Evolutionary conservation across 129 eudicot genomes (phyloP), one percentile per base, ranked within the genome.

Genomic region (Flaveria brownii): DNA sequence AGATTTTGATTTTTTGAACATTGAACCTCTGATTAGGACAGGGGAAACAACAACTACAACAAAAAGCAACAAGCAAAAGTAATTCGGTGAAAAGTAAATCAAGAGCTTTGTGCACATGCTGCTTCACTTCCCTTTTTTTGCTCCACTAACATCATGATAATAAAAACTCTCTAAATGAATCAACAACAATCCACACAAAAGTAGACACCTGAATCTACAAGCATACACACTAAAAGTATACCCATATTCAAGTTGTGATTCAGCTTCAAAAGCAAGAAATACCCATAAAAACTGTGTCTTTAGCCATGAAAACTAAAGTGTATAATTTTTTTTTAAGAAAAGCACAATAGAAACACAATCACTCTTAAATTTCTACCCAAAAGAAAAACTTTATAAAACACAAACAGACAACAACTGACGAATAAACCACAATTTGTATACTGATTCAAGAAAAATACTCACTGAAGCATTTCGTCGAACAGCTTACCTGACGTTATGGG

Each of bases 241-340:
- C 46, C 80, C 63, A 81, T 80, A 77, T 65, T 72, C 76, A 82
- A 71, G 78, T 15, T 59, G 33, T 15, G 80, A 81, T 81, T 52
- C 83, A 72, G 13, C 68, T 72, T 64, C 83, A 73, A 73, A 73
- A 73, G 83, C 83, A 80, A 80, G 70, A 73, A 41, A 79, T 52
- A 39, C 73, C 59, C 57, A 41, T 41, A 26, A 61, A 61, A 26
- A 26, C 11, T 61, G 45, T n/a, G 42, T 57, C 60, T 56, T 68
- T 68, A 45, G 23, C 62, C 69, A 55, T 55, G 23, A 77, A 26
- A 55, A 73, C 23, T 30, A 56, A 39, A 9, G 15, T 22, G 15
- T 12, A 59, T 22, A 15, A 59, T 23, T 59, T 36, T 59, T 59
- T 59, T 59, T n/a, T 11, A 30, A 17, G 55, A 54, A 60, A 73